These are phyloP conservation scores for Ogataea nakhonphanomensis DNA, from an alignment of 805 yeast genomes.

Conservation along the genomic window DNA sequence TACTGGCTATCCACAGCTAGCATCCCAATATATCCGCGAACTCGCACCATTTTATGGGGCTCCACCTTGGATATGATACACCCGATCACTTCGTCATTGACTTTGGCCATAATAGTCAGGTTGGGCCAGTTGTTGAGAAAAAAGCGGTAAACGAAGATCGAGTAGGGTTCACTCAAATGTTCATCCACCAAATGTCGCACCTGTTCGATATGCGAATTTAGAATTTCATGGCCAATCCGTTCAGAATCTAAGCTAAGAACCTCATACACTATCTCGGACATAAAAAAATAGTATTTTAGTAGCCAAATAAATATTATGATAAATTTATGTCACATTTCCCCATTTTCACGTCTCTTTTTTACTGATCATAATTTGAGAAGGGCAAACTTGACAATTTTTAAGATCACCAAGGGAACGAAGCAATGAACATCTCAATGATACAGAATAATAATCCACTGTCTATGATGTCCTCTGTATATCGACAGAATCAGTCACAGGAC, in stretches of 20 bases:
- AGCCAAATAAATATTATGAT: background rate
- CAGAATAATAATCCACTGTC: conserved; percentile 24
- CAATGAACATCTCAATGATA: conserved; percentile 20
- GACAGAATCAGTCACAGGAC: conserved; percentile 16
- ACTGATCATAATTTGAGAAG: conserved; percentile 9
- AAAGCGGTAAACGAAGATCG: conserved; percentile 87
- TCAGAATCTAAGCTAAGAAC: conserved; percentile 23
- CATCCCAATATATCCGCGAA: conserved; percentile 96
- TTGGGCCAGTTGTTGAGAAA: conserved; percentile 91
- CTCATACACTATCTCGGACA: conserved; percentile 19
- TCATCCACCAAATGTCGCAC: conserved; percentile 57
- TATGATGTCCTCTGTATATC: conserved; percentile 28
- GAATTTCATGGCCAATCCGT: conserved; percentile 10
- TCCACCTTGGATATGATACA: conserved; percentile 81
- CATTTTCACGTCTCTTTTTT: conserved; percentile 9
- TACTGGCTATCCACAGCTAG: conserved; percentile 71
- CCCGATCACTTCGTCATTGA: conserved; percentile 54
- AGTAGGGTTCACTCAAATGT: conserved; percentile 91
- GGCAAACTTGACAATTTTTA: conserved; percentile 3
- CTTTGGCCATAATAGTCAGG: conserved; percentile 63
- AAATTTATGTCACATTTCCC: conserved; percentile 1
- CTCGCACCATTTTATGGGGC: conserved; percentile 65
- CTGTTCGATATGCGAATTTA: conserved; percentile 43
- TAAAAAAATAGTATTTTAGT: background rate
- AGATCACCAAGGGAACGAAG: background rate